Base-by-base conservation (phyloP, 2,329 filamentous ascomycete genomes). In the Penicillium digitatum region DNA sequence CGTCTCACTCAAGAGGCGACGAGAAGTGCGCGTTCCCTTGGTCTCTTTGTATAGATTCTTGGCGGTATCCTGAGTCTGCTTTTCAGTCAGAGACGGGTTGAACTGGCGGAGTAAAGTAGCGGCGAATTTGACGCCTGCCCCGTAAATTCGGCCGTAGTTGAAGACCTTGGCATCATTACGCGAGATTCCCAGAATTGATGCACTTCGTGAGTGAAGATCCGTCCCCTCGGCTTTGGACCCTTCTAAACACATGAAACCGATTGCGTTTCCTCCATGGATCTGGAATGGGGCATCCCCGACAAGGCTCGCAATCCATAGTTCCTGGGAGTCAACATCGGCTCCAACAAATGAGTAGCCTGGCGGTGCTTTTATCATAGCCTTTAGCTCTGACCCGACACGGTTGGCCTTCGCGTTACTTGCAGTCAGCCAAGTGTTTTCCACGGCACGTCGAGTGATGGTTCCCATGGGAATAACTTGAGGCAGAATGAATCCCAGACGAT, bases 231-330 rank as follows among this genome's bases (percentile, higher is more conserved):
- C 87, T 74, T 99, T 97, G 47, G 90, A 94, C 14, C 94, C 93
- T 76, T 99, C 95, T 1, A 99, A 79, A 0, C 94, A 99, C 95
- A 99, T 99, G 78, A 99, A 99, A 0, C 95, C 94, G 55, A 99
- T 89, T 1, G 95, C 94, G 69, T 96, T 97, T 50, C 94, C 95
- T 39, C 94, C 95, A 64, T 99, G 94, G 1, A 99, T 79, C 67
- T 90, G 88, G 77, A 99, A 99, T 24, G 92, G 91, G 3, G 94
- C 90, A 71, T 99, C 94, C 24, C 94, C 94, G 2, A 99, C 84
- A 1, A 99, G 80, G 72, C 90, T 96, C 3, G 94, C 95, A 66
- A 99, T 99, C 94, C 95, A 99, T 7, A 99, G 81, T 72, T 99
- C 94, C 71, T 99, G 87, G 2, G 92, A 96, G 70, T 99, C 94